Evolutionary conservation across 768 basidiomycete species (phyloP).

Genomic region (Tulasnella sp.): DNA sequence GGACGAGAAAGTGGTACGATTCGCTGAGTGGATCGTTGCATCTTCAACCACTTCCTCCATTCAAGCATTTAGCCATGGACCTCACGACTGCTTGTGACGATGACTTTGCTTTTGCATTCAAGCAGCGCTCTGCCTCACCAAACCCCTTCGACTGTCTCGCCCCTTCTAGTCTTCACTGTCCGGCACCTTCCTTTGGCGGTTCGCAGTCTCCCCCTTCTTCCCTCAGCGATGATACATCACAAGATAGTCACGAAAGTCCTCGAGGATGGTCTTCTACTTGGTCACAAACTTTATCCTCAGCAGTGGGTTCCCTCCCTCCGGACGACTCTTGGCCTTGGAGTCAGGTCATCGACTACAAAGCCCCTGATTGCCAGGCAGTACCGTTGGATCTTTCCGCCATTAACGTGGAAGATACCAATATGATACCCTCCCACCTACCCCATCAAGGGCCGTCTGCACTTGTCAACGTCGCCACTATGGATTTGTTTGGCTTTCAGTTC

Average conservation of each 20-base stretch:
- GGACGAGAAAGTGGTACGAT: too few relatives aligned
- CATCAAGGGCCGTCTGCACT: background rate
- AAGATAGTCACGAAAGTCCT: conserved; percentile 1
- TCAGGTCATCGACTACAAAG: background rate
- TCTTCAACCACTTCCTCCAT: too few relatives aligned
- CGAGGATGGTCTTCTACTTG: background rate
- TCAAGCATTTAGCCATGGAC: too few relatives aligned
- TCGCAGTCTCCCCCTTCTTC: conserved; percentile 9
- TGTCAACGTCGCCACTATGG: background rate
- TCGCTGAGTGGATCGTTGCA: too few relatives aligned
- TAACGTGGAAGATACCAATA: background rate
- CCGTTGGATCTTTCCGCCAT: background rate
- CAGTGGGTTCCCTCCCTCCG: background rate
- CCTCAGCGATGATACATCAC: conserved; percentile 1
- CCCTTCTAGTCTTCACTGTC: background rate
- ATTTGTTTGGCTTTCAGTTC: background rate
- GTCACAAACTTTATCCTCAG: background rate
- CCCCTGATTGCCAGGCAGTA: background rate
- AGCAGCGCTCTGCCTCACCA: conserved; percentile 4
- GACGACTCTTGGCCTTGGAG: background rate
- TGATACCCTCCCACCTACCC: background rate
- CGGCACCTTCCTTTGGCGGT: background rate
- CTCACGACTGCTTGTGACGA: too few relatives aligned
- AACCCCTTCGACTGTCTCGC: background rate
- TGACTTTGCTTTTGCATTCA: conserved; percentile 12